phyloP scores from a whole-genome alignment of 768 basidiomycete genomes.

The Collybiopsis confluens region DNA sequence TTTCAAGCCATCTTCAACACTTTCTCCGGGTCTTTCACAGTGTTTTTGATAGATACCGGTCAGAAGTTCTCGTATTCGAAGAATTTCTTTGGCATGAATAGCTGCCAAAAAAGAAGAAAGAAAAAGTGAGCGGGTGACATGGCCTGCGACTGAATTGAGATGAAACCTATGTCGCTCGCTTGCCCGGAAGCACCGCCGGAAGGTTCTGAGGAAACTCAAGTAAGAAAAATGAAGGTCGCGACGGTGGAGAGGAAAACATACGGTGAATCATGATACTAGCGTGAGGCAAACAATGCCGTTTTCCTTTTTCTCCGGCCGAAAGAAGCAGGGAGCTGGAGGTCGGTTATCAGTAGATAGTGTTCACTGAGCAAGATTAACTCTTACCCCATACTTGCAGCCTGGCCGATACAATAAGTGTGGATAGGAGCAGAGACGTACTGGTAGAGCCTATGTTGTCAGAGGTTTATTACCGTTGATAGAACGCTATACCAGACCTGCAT shows the following conservation, averaged over 20 bases:
- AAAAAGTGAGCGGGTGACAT: no score
- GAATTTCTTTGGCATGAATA: constrained; percentile 95
- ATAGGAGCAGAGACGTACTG: constrained; percentile 90
- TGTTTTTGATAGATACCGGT: constrained; percentile 90
- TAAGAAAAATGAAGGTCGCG: background rate
- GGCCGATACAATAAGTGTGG: constrained; percentile 93
- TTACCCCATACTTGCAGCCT: constrained; percentile 90
- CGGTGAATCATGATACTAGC: constrained; percentile 99
- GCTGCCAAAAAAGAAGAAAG: no score
- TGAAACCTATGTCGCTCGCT: constrained; percentile 72
- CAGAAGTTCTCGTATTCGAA: constrained; percentile 78
- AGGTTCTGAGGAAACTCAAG: constrained; percentile 59
- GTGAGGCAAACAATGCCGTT: constrained; percentile 88
- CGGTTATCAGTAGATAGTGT: no score
- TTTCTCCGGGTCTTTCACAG: constrained; percentile 68
- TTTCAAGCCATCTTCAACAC: constrained; percentile 53
- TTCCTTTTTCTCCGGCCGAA: constrained; percentile 86
- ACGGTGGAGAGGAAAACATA: constrained; percentile 34
- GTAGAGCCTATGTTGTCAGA: constrained; percentile 13
- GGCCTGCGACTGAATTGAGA: no score
- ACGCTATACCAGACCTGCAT: constrained; percentile 57
- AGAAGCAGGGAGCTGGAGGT: constrained; percentile 62
- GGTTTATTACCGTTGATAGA: background rate
- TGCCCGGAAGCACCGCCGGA: constrained; percentile 95
- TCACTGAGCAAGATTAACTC: no score